phyloP scores from a whole-genome alignment of 2,329 filamentous ascomycete species.

The Proliferodiscus dingleyae region DNA sequence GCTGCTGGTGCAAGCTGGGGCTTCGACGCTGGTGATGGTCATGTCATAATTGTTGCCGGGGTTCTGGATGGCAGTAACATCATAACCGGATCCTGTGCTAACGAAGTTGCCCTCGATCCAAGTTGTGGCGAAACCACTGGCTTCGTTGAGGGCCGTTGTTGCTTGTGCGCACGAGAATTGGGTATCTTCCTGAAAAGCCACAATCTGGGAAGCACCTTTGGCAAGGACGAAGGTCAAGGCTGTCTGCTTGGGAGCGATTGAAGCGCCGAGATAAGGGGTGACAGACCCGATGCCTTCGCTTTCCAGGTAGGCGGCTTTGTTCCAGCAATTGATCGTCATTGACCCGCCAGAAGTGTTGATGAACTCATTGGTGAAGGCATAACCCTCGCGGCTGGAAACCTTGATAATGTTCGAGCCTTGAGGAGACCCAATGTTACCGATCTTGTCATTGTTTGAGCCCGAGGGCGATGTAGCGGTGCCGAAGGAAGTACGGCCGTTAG shows the following conservation, averaged over 20 bases:
- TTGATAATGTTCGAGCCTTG: slow-evolving; percentile 28
- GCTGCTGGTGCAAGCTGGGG: slow-evolving; percentile 19
- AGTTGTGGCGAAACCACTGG: slow-evolving; percentile 13
- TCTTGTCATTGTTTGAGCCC: slow-evolving; percentile 7
- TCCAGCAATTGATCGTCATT: slow-evolving; percentile 26
- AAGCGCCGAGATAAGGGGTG: slow-evolving; percentile 20
- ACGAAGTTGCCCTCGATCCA: slow-evolving; percentile 27
- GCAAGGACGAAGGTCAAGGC: slow-evolving; percentile 21
- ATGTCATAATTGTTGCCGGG: slow-evolving; percentile 26
- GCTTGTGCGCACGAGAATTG: slow-evolving; percentile 22
- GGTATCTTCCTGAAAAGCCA: slow-evolving; percentile 25
- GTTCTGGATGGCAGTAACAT: slow-evolving; percentile 29
- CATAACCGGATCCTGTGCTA: slow-evolving; percentile 23
- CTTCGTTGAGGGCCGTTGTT: slow-evolving; percentile 15
- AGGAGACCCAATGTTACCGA: slow-evolving; percentile 24
- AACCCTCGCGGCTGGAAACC: slow-evolving; percentile 12
- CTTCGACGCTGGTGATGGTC: slow-evolving; percentile 23
- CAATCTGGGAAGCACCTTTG: slow-evolving; percentile 17
- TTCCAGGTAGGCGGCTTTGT: slow-evolving; percentile 23
- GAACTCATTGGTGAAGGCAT: slow-evolving; percentile 24
- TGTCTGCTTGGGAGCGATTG: slow-evolving; percentile 21
- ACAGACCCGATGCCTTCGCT: too few species aligned
- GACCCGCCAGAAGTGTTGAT: slow-evolving; percentile 16
- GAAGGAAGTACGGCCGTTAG: slow-evolving; percentile 19
- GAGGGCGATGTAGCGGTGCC: slow-evolving; percentile 10